Evolutionary conservation across 1,139 yeast species (phyloP), one percentile per base, ranked within the genome.

Genomic region (Saccharomyces hybrid): DNA sequence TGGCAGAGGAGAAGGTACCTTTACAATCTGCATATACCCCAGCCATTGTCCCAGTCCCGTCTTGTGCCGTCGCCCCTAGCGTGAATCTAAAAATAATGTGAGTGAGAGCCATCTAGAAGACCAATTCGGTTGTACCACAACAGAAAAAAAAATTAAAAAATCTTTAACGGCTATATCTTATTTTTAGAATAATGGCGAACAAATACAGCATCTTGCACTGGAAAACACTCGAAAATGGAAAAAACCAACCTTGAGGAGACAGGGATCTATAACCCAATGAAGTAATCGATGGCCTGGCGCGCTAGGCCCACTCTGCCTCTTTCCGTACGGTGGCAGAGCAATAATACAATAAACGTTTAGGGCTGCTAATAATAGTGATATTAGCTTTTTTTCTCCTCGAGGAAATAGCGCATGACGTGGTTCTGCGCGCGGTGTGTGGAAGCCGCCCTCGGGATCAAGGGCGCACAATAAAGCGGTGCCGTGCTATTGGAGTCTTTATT

Each of bases 261-360:
- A 46, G 9, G 31, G 31, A 27, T 47, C 32, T 28, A 3, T 27
- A 28, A 9, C 32, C 48, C 2, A 47, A 47, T 47, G 3, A 47
- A 47, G 32, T 47, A 47, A 27, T 28, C 44, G 7, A 38, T 38
- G 44, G 11, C 44, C 44, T 38, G 44, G 44, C 44, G 44, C 44
- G 44, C 44, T 38, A 12, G 44, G 32, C 32, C 48, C 16, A n/a
- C 38, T 48, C 38, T 24, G 26, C 26, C 14, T 29, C 26, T 28
- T 48, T 9, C 16, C 26, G 26, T 6, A 8, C 8, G 7, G 28
- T 29, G 3, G n/a, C 9, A 21, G 9, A 21, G 24, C 7, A 32
- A 32, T 32, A 32, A 32, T 8, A 32, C 26, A 24, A 24, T 24
- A 32, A 32, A 32, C 41, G 41, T 7, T 32, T 32, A 6, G 7